phyloP scores from a whole-genome alignment of 176 grass and related monocot genomes.

The Cymbopogon citratus region DNA sequence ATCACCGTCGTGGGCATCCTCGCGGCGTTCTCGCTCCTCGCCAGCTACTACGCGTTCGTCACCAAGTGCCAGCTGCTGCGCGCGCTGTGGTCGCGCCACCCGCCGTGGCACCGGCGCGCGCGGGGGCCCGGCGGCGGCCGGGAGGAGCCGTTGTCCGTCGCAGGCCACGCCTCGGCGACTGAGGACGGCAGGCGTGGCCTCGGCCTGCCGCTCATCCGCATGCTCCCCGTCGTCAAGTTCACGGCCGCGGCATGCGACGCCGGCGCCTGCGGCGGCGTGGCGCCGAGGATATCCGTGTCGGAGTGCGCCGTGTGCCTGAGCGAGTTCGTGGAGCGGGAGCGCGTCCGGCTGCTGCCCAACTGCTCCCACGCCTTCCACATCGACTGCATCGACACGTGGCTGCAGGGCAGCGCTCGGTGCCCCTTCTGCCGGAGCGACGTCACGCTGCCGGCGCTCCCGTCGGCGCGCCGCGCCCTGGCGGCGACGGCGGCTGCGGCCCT shows the following conservation, averaged over 20 bases:
- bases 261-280: neutral
- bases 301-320: constrained; percentile 86
- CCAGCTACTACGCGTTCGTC: constrained; percentile 85
- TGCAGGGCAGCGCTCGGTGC: constrained; percentile 73
- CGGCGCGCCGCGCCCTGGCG: neutral
- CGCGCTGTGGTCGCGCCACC: neutral
- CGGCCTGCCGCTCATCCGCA: constrained; percentile 51
- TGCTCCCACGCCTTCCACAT: constrained; percentile 94
- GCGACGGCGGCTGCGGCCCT: neutral
- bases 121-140: too few relatives aligned
- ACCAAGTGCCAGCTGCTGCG: constrained; percentile 60
- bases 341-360: constrained; percentile 62
- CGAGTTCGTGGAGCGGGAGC: constrained; percentile 77
- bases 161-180: neutral
- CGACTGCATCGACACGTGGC: constrained; percentile 96
- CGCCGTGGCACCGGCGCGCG: constrained; percentile 16
- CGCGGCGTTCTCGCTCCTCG: constrained; percentile 66
- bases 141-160: neutral
- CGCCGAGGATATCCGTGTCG: constrained; percentile 35
- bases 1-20: constrained; percentile 78
- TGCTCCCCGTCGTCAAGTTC: constrained; percentile 63
- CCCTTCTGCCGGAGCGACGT: constrained; percentile 76
- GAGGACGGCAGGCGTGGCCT: constrained; percentile 30
- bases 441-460: constrained; percentile 7
- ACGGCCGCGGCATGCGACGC: constrained; percentile 7